These are phyloP conservation scores for Phytophthora boehmeriae DNA, from an alignment of 352 stramenopile species.

Conservation along the genomic window DNA sequence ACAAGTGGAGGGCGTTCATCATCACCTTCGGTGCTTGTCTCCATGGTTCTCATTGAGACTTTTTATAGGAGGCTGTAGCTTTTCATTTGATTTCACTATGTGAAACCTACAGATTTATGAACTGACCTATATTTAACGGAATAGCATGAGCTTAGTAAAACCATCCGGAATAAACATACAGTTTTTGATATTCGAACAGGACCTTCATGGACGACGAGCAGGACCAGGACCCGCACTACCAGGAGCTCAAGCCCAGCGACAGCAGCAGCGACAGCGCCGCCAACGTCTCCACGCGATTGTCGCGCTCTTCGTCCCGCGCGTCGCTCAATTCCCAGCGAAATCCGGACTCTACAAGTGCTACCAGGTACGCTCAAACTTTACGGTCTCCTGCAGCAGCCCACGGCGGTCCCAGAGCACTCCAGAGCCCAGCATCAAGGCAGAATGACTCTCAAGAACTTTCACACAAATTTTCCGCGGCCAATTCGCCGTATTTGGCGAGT, in stretches of 20 bases:
- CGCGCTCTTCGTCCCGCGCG: constrained; percentile 11
- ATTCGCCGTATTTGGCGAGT: constrained; percentile 3
- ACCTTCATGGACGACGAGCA: too few species aligned
- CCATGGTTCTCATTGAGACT: too few species aligned
- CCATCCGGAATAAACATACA: too few species aligned
- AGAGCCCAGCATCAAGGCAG: constrained; percentile 8
- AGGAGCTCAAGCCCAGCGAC: background rate
- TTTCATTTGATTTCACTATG: too few species aligned
- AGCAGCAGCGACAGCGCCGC: constrained; percentile 2
- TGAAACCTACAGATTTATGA: too few species aligned
- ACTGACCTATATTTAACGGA: too few species aligned
- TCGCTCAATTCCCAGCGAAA: background rate
- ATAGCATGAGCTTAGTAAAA: too few species aligned
- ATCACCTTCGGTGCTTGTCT: too few species aligned
- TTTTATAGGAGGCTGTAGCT: too few species aligned
- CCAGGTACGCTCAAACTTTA: constrained; percentile 21
- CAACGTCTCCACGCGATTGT: constrained; percentile 2
- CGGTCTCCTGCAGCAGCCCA: constrained; percentile 17
- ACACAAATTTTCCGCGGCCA: background rate
- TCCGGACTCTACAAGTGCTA: background rate
- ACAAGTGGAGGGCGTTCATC: too few species aligned
- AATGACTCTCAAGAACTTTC: background rate
- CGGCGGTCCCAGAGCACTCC: constrained; percentile 9
- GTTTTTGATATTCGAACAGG: too few species aligned
- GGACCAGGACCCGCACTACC: too few species aligned